These are phyloP conservation scores for Neofusicoccum sp. DNA, from an alignment of 2,329 filamentous ascomycete genomes.

Conservation along the genomic window DNA sequence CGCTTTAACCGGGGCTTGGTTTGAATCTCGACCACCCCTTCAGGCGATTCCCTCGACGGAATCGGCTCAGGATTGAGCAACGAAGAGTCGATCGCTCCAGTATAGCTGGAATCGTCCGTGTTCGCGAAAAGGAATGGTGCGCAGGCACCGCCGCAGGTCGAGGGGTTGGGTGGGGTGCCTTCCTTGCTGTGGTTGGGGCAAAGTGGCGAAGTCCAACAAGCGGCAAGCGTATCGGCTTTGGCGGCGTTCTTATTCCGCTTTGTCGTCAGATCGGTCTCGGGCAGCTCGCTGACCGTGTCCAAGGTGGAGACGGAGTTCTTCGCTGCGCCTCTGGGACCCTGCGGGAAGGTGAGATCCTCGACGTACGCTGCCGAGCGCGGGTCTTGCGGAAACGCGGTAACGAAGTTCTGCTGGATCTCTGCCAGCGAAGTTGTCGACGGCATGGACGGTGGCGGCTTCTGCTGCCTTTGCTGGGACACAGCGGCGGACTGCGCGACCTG, in stretches of 20 bases:
- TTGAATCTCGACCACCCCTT: conserved; percentile 41
- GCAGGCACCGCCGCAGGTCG: conserved; percentile 44
- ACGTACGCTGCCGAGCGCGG: conserved; percentile 25
- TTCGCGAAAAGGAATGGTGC: conserved; percentile 43
- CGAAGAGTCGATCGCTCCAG: conserved; percentile 31
- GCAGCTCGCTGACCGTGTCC: conserved; percentile 27
- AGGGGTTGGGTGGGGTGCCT: conserved; percentile 38
- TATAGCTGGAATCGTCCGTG: conserved; percentile 21
- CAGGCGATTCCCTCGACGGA: conserved; percentile 32
- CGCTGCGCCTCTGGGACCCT: conserved; percentile 34
- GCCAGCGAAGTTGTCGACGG: conserved; percentile 18
- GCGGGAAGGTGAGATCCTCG: conserved; percentile 41
- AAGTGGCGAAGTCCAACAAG: conserved; percentile 46
- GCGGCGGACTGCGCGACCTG: not conserved
- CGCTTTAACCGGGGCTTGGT: conserved; percentile 37
- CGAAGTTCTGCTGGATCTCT: conserved; percentile 21
- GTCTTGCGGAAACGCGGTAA: conserved; percentile 18
- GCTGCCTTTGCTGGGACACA: conserved; percentile 9
- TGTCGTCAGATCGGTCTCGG: conserved; percentile 25
- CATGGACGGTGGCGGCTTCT: not conserved
- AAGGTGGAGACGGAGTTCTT: conserved; percentile 22
- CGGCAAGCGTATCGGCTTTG: conserved; percentile 42
- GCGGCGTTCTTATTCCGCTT: conserved; percentile 37
- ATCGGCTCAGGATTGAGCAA: conserved; percentile 36
- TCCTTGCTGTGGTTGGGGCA: conserved; percentile 44